Evolutionary conservation across 208 protist genomes (phyloP).

Genomic region (Acanthamoeba healyi): DNA sequence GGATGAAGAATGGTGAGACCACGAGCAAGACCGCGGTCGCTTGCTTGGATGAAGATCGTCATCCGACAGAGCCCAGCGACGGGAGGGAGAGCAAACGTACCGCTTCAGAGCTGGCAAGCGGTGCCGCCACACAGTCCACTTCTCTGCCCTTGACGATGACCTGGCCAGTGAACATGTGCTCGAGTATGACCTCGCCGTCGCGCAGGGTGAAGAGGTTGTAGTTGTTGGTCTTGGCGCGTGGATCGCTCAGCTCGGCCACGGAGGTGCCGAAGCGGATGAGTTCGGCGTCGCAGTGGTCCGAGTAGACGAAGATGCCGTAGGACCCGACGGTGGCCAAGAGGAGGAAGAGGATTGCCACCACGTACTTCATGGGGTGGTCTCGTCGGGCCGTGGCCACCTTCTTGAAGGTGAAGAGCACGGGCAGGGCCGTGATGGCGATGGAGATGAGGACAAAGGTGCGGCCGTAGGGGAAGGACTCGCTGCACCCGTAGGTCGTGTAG

Average conservation of each 20-base stretch:
- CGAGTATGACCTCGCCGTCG: conserved; percentile 17
- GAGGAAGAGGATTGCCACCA: conserved; percentile 2
- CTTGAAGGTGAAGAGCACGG: conserved; percentile 16
- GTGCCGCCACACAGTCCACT: conserved; percentile 38
- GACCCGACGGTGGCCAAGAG: conserved; percentile 11
- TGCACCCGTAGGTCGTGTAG: conserved; percentile 64
- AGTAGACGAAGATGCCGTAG: conserved; percentile 53
- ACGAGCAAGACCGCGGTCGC: not conserved
- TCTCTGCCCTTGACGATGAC: conserved; percentile 52
- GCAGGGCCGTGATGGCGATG: conserved; percentile 44
- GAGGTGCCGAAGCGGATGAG: conserved; percentile 22
- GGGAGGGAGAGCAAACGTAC: not conserved
- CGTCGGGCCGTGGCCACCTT: conserved; percentile 29
- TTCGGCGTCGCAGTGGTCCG: conserved; percentile 53
- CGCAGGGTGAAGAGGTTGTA: conserved; percentile 70
- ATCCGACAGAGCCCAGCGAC: not conserved
- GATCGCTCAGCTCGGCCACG: conserved; percentile 24
- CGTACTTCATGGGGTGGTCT: conserved; percentile 20
- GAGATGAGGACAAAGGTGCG: conserved; percentile 22
- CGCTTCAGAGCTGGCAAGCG: conserved; percentile 10
- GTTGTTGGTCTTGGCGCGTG: conserved; percentile 2
- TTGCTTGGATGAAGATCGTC: not conserved
- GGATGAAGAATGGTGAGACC: not conserved
- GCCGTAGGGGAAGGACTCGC: conserved; percentile 17
- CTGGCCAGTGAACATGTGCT: not conserved